phyloP scores from a whole-genome alignment of 2,329 filamentous ascomycete genomes.

The Dendryphion nanum region DNA sequence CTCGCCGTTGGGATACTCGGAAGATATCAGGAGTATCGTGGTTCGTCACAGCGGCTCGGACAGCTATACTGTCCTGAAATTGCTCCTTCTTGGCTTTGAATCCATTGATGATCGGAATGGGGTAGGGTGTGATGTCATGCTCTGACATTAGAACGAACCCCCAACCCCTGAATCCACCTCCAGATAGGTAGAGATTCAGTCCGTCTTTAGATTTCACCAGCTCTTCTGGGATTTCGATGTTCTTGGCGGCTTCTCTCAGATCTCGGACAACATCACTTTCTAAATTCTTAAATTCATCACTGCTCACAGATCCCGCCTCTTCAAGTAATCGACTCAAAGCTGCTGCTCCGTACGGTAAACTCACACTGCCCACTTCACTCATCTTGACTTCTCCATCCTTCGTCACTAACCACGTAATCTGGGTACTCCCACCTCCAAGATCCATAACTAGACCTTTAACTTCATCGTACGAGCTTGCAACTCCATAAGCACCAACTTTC shows the following conservation, averaged over 20 bases:
- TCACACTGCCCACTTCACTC: slow-evolving; percentile 54
- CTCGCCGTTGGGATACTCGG: slow-evolving; percentile 76
- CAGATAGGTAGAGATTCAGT: slow-evolving; percentile 74
- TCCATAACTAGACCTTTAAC: slow-evolving; percentile 84
- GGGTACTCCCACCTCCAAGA: slow-evolving; percentile 73
- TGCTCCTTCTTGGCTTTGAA: slow-evolving; percentile 64
- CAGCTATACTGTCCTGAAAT: slow-evolving; percentile 57
- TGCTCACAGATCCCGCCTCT: slow-evolving; percentile 26
- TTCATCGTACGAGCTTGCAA: slow-evolving; percentile 68
- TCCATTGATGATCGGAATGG: slow-evolving; percentile 77
- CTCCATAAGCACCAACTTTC: slow-evolving; percentile 77
- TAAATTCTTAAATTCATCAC: slow-evolving; percentile 47
- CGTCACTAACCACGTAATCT: slow-evolving; percentile 65
- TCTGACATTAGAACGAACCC: slow-evolving; percentile 84
- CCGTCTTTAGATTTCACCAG: slow-evolving; percentile 45
- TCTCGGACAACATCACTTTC: slow-evolving; percentile 55
- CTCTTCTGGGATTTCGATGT: slow-evolving; percentile 56
- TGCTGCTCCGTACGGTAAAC: slow-evolving; percentile 69
- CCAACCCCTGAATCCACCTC: slow-evolving; percentile 87
- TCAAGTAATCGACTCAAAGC: slow-evolving; percentile 58
- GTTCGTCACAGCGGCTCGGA: slow-evolving; percentile 42
- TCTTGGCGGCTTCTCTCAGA: slow-evolving; percentile 60
- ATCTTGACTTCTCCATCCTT: slow-evolving; percentile 45
- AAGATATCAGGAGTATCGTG: slow-evolving; percentile 50
- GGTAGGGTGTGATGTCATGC: slow-evolving; percentile 73